Evolutionary conservation across 257 asterid species (phyloP), one percentile per base, ranked within the genome.

Genomic region (Osmanthus fragrans): DNA sequence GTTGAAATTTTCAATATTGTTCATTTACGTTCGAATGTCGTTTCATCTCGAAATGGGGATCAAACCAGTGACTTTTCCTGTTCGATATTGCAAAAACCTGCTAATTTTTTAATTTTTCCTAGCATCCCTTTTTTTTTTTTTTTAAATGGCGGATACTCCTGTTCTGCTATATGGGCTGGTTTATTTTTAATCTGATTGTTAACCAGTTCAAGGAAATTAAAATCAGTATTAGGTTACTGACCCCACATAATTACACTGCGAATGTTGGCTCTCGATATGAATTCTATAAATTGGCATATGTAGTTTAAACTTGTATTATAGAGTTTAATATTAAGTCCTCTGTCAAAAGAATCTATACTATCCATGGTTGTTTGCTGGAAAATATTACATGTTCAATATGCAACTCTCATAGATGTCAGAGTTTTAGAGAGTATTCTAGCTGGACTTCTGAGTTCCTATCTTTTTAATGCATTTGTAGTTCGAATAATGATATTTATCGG

Each of bases 251-350:
- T 5, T 19, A 4, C 65, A 27, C 42, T 37, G 42, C 42, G 10
- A 37, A 37, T 6, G 42, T 37, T 37, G 42, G 10, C 42, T 37
- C 42, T 37, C 7, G 42, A 8, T 37, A 37, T 37, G 42, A 37
- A 37, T 37, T 37, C 42, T 37, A 37, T 37, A 37, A 6, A 37
- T 36, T 36, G 39, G 5, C 39, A 4, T 4, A 36, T 36, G 39
- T 36, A 33, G 78, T 49, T 25, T 21, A 4, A 64, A 45, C 64
- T 49, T 75, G 27, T 75, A 47, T 75, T 56, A n/a, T 71, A 3
- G 10, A 42, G 54, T 34, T 63, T 18, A 19, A 11, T 18, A 30
- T 60, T 40, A 42, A 25, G 33, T 66, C 69, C 33, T 36, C 5
- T 49, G 36, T 23, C 3, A 27, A 40, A 73, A 47, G 60, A 13